A percentile compares a stretch with the other conserved stretches of the same genome.
Evolutionary conservation across 2,329 filamentous ascomycete species (phyloP).

Genomic region (Cryphonectria carpinicola): DNA sequence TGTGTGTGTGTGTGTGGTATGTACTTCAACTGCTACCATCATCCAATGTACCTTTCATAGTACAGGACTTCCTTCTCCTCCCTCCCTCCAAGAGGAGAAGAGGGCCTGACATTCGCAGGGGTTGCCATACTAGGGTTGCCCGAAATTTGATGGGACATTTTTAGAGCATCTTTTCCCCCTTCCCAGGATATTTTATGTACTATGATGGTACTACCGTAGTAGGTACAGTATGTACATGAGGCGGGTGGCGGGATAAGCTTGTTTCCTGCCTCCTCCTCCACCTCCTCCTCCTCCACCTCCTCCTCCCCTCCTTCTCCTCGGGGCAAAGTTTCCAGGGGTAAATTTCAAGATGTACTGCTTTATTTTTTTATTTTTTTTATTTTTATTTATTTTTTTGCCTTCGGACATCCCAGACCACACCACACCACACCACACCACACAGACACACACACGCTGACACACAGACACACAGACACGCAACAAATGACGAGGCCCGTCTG

Average conservation of each 20-base stretch:
- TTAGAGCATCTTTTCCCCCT: background rate
- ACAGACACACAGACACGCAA: background rate
- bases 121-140: background rate
- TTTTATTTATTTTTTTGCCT: background rate
- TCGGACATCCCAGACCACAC: background rate
- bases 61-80: background rate
- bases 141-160: conserved; percentile 6
- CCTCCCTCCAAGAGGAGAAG: background rate
- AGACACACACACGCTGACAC: too few relatives aligned
- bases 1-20: background rate
- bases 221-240: background rate
- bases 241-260: conserved; percentile 19
- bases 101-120: background rate
- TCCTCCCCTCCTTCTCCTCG: background rate
- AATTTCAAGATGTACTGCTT: background rate
- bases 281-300: background rate
- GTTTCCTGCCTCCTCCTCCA: background rate
- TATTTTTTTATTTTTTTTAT: background rate
- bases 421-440: too few relatives aligned
- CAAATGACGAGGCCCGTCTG: background rate
- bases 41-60: background rate
- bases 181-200: background rate
- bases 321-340: conserved; percentile 4
- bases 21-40: background rate
- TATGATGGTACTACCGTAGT: background rate